These are phyloP conservation scores for Alternaria arborescens DNA, from an alignment of 2,329 filamentous ascomycete species.

Conservation along the genomic window DNA sequence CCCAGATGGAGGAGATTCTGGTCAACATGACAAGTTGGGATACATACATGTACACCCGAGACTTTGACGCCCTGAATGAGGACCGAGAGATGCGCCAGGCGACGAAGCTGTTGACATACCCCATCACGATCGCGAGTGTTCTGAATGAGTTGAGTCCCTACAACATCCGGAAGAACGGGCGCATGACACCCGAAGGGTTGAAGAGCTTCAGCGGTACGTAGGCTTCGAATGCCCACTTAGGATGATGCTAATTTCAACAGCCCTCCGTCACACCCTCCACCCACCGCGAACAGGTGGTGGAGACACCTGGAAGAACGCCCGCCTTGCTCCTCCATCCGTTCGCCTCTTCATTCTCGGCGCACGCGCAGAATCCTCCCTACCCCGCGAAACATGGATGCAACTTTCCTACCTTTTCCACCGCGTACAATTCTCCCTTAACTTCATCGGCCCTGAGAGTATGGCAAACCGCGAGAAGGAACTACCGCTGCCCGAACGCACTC, in stretches of 20 bases:
- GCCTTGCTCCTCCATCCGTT: conserved; percentile 84
- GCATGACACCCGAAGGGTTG: conserved; percentile 85
- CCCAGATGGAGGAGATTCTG: conserved; percentile 89
- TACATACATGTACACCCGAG: conserved; percentile 90
- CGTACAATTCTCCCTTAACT: conserved; percentile 87
- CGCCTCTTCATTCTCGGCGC: conserved; percentile 93
- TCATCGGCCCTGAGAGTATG: conserved; percentile 97
- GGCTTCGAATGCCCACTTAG: no score
- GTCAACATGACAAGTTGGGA: conserved; percentile 99
- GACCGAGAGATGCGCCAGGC: conserved; percentile 92
- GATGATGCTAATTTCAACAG: conserved; percentile 56
- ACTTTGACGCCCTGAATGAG: conserved; percentile 89
- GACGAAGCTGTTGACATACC: conserved; percentile 92
- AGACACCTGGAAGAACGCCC: conserved; percentile 77
- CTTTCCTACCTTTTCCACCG: conserved; percentile 94
- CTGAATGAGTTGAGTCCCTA: conserved; percentile 96
- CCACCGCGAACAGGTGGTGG: conserved; percentile 82
- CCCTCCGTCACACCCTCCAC: conserved; percentile 91
- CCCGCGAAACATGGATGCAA: conserved; percentile 92
- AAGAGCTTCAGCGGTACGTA: conserved; percentile 89
- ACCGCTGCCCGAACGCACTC: conserved; percentile 84
- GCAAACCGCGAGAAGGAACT: conserved; percentile 91
- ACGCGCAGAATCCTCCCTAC: conserved; percentile 95
- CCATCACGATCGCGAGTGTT: conserved; percentile 87
- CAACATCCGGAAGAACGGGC: conserved; percentile 74